Conservation (phyloP, 768 basidiomycete species). For the Lentinula sp. region DNA sequence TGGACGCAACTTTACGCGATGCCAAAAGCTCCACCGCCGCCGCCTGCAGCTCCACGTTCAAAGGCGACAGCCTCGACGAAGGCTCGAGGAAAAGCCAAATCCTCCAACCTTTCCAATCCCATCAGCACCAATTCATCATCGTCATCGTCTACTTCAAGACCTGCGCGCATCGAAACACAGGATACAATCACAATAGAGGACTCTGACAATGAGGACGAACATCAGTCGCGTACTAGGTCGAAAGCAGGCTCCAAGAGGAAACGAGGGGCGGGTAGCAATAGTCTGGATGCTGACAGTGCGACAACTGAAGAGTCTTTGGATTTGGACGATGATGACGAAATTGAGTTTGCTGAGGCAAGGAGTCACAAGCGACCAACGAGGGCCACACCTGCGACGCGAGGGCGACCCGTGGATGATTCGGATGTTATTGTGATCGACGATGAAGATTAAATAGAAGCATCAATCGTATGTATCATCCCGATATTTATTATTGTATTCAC, state of each 20-base stretch:
- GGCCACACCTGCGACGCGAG: neutral
- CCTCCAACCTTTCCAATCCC: slow-evolving; percentile 6
- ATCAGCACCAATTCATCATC: neutral
- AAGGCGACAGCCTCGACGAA: slow-evolving; percentile 16
- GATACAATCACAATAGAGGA: slow-evolving; percentile 3
- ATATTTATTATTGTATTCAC: neutral
- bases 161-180: neutral
- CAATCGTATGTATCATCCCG: neutral
- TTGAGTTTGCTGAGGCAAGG: neutral
- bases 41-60: slow-evolving; percentile 15
- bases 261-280: neutral
- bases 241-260: neutral
- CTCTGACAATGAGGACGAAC: neutral
- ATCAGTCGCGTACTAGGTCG: neutral
- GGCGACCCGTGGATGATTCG: neutral
- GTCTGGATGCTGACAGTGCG: neutral
- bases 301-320: neutral
- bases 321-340: neutral
- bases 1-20: slow-evolving; percentile 73
- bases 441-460: neutral
- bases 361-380: neutral
- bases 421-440: slow-evolving; percentile 1
- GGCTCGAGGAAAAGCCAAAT: slow-evolving; percentile 28
- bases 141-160: neutral
- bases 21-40: slow-evolving; percentile 31